These are phyloP conservation scores for Chaetomiaceae sp. DNA, from an alignment of 2,329 filamentous ascomycete genomes.

Conservation along the genomic window DNA sequence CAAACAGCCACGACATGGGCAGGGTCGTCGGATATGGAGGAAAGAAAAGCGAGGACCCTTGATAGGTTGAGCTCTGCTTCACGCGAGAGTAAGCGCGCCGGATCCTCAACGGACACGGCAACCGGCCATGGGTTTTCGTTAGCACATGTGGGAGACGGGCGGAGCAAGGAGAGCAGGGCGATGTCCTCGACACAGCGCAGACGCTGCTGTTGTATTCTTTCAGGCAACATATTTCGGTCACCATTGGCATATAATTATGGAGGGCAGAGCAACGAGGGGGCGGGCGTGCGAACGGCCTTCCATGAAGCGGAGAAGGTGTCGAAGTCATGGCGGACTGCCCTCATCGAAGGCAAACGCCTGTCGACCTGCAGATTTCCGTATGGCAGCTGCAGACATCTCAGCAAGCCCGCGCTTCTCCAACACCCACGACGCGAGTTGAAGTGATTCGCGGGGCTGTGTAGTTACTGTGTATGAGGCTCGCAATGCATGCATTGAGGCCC, in stretches of 20 bases:
- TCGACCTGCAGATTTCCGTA: neutral
- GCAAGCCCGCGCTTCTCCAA: too few species aligned
- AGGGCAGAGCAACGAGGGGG: neutral
- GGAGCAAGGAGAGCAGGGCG: slow-evolving; percentile 12
- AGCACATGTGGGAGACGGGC: neutral
- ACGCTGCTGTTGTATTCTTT: neutral
- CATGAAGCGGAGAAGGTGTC: neutral
- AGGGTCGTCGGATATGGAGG: slow-evolving; percentile 14
- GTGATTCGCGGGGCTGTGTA: too few species aligned
- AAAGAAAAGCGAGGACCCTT: slow-evolving; percentile 14
- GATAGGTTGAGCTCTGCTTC: slow-evolving; percentile 10
- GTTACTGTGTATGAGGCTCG: too few species aligned
- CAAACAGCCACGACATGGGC: slow-evolving; percentile 16
- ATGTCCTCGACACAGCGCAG: slow-evolving; percentile 14
- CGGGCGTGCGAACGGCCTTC: too few species aligned
- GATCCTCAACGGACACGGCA: neutral
- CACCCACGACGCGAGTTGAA: too few species aligned
- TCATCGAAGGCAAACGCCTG: neutral
- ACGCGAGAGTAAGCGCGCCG: slow-evolving; percentile 8
- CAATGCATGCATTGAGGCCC: slow-evolving; percentile 16
- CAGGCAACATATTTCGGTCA: neutral
- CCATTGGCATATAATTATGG: neutral
- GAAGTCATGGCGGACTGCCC: neutral
- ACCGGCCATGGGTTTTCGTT: slow-evolving; percentile 2
- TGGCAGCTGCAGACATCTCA: neutral